Conservation (phyloP, 306 rosid species). For the Luffa acutangula region DNA sequence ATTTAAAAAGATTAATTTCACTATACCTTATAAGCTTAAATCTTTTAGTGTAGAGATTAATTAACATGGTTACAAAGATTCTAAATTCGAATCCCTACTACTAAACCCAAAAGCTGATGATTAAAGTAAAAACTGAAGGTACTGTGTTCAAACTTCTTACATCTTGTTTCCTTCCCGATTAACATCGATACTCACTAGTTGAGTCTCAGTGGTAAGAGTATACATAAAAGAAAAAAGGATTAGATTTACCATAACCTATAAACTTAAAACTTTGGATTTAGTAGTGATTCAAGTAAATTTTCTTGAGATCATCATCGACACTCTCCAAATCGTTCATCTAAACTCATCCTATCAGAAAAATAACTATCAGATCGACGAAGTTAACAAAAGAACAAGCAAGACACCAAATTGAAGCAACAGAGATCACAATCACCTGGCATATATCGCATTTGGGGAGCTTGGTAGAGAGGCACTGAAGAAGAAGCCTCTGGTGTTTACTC, state of each 20-base stretch:
- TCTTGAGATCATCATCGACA: neutral
- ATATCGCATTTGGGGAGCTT: constrained; percentile 94
- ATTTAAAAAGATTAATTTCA: neutral
- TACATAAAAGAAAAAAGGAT: neutral
- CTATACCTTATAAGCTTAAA: neutral
- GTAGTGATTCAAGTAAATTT: neutral
- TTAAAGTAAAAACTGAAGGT: neutral
- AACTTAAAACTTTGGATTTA: neutral
- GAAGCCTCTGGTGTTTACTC: constrained; percentile 95
- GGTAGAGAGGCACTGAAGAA: constrained; percentile 58
- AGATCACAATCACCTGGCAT: constrained; percentile 55
- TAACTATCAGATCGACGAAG: neutral
- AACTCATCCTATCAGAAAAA: neutral
- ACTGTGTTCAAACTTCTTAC: neutral
- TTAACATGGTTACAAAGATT: neutral
- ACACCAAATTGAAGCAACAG: neutral
- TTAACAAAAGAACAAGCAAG: neutral
- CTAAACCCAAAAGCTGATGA: neutral
- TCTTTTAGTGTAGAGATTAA: neutral
- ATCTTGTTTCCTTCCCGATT: neutral
- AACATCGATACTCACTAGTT: neutral
- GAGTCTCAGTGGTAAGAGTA: neutral
- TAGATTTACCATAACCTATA: neutral
- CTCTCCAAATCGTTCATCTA: neutral
- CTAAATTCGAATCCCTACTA: neutral